phyloP scores from a whole-genome alignment of 768 basidiomycete genomes.

The Jaapia argillacea region DNA sequence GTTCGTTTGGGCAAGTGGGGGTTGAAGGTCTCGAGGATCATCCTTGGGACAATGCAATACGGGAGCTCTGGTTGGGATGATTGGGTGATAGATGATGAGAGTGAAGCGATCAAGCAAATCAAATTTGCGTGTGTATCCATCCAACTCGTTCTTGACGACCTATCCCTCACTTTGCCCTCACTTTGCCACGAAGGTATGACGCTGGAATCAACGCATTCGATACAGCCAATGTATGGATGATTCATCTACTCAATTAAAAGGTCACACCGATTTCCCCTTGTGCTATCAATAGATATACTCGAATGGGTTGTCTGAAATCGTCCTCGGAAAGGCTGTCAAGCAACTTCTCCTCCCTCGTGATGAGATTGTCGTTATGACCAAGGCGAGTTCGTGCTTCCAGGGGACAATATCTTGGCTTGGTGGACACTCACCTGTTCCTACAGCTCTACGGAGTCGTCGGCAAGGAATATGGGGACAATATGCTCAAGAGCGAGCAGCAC shows the following conservation, averaged over 20 bases:
- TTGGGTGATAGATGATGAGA: slow-evolving; percentile 32
- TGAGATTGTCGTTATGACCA: slow-evolving; percentile 32
- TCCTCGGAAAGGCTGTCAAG: slow-evolving; percentile 33
- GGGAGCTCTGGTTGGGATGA: slow-evolving; percentile 14
- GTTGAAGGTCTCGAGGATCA: slow-evolving; percentile 27
- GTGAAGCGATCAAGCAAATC: slow-evolving; percentile 40
- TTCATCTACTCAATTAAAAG: neutral
- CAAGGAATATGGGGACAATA: slow-evolving; percentile 1
- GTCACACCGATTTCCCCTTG: slow-evolving; percentile 2
- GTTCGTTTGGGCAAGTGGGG: slow-evolving; percentile 12
- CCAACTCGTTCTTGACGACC: slow-evolving; percentile 3
- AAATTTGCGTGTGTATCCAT: slow-evolving; percentile 25
- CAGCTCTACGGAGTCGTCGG: slow-evolving; percentile 4
- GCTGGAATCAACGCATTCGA: slow-evolving; percentile 29
- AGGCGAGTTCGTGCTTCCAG: slow-evolving; percentile 13
- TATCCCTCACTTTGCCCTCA: neutral
- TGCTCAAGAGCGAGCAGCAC: neutral
- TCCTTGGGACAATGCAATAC: slow-evolving; percentile 27
- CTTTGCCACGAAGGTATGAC: slow-evolving; percentile 10
- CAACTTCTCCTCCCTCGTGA: slow-evolving; percentile 26
- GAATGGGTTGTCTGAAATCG: slow-evolving; percentile 28
- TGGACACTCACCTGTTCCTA: neutral
- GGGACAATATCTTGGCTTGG: neutral
- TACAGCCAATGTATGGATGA: slow-evolving; percentile 19
- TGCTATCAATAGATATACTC: slow-evolving; percentile 19